Conservation (phyloP, 2,329 filamentous ascomycete species). For the Neofusicoccum kwambonambiense region DNA sequence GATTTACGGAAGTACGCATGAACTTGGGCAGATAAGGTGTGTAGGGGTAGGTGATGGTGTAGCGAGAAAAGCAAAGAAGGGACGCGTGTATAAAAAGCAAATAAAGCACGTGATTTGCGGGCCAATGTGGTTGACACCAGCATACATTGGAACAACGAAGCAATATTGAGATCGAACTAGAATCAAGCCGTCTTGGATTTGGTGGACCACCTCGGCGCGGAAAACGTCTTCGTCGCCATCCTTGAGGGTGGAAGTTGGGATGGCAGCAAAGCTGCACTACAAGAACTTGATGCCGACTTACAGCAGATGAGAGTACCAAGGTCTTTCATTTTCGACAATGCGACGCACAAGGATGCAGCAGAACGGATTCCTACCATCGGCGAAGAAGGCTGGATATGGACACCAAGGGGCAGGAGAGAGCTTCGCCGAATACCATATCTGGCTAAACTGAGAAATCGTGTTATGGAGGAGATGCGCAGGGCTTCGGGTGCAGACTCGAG, state of each 20-base stretch:
- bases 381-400: slow-evolving; percentile 63
- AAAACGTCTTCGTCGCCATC: slow-evolving; percentile 67
- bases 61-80: too few relatives aligned
- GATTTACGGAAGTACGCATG: too few relatives aligned
- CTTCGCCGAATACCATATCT: slow-evolving; percentile 68
- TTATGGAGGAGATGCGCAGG: slow-evolving; percentile 58
- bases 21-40: too few relatives aligned
- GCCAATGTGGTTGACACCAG: too few relatives aligned
- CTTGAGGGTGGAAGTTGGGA: slow-evolving; percentile 70
- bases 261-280: slow-evolving; percentile 63
- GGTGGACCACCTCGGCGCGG: slow-evolving; percentile 55
- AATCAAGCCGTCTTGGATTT: slow-evolving; percentile 59
- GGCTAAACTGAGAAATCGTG: slow-evolving; percentile 61
- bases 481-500: slow-evolving; percentile 27
- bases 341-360: slow-evolving; percentile 57
- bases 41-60: too few relatives aligned
- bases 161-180: slow-evolving; percentile 62
- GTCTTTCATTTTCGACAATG: slow-evolving; percentile 57
- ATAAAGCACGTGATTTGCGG: too few relatives aligned
- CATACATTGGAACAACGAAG: slow-evolving; percentile 67
- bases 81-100: too few relatives aligned
- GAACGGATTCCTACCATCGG: slow-evolving; percentile 17
- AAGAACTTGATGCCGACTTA: slow-evolving; percentile 56
- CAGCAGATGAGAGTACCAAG: slow-evolving; percentile 53
- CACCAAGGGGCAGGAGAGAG: slow-evolving; percentile 51